phyloP scores from a whole-genome alignment of 371 early-diverging fungal species.

The Apophysomyces elegans region DNA sequence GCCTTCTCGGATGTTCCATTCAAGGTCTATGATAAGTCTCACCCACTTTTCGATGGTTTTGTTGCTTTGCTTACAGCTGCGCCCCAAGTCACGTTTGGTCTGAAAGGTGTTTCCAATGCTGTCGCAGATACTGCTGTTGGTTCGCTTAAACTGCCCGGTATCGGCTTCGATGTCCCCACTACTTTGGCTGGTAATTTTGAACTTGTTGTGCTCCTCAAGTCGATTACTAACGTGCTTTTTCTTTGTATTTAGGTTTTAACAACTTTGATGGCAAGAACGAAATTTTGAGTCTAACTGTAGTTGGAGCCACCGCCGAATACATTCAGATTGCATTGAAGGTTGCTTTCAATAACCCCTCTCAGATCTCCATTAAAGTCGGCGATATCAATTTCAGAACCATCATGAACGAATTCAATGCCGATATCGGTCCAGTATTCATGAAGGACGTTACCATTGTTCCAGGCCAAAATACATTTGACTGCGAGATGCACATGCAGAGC shows the following conservation, averaged over 20 bases:
- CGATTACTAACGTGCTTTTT: neutral
- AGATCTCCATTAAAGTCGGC: slow-evolving; percentile 56
- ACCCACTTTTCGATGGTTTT: slow-evolving; percentile 45
- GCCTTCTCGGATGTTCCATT: slow-evolving; percentile 45
- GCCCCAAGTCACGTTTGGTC: slow-evolving; percentile 41
- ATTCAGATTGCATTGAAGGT: slow-evolving; percentile 42
- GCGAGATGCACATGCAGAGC: slow-evolving; percentile 36
- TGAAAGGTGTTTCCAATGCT: slow-evolving; percentile 52
- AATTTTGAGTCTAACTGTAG: slow-evolving; percentile 45
- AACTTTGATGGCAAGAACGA: slow-evolving; percentile 43
- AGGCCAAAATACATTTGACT: slow-evolving; percentile 48
- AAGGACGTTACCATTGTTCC: slow-evolving; percentile 50
- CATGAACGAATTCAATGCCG: slow-evolving; percentile 37
- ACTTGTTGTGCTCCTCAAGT: no score
- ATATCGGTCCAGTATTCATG: slow-evolving; percentile 43
- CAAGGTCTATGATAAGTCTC: slow-evolving; percentile 32
- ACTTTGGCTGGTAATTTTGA: slow-evolving; percentile 46
- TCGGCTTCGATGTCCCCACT: slow-evolving; percentile 49
- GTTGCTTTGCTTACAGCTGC: slow-evolving; percentile 42
- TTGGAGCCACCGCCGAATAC: slow-evolving; percentile 50
- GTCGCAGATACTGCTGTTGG: slow-evolving; percentile 55
- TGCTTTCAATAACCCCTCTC: slow-evolving; percentile 45
- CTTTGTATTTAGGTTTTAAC: slow-evolving; percentile 29
- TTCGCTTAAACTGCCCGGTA: slow-evolving; percentile 42
- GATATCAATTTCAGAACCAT: slow-evolving; percentile 50